Percentiles rank a stretch among this genome's conserved stretches.
Evolutionary conservation across 179 eudicot genomes (phyloP).

Genomic region (Vitellaria paradoxa): DNA sequence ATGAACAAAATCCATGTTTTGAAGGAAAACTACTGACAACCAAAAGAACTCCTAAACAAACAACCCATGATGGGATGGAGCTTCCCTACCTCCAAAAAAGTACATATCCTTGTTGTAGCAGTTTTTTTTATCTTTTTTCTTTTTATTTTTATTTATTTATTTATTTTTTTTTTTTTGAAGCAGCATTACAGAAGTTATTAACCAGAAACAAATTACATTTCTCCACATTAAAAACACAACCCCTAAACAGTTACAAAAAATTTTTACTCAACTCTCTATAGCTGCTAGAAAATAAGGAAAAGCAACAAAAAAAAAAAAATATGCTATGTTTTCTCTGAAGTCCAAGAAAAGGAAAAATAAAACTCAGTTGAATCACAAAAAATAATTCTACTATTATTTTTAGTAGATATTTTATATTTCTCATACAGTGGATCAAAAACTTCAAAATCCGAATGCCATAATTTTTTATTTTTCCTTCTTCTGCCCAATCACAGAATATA

Average conservation of each 20-base stretch:
- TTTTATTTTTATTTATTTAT: too few relatives aligned
- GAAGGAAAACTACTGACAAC: not conserved
- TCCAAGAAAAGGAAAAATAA: not conserved
- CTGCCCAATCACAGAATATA: too few relatives aligned
- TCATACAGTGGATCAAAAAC: too few relatives aligned
- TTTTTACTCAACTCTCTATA: not conserved
- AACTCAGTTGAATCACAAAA: not conserved
- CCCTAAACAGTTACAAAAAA: not conserved
- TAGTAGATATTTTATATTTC: too few relatives aligned
- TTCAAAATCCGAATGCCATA: too few relatives aligned
- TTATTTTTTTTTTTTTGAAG: too few relatives aligned
- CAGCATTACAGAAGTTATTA: too few relatives aligned
- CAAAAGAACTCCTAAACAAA: not conserved
- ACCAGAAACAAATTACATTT: not conserved
- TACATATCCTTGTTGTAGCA: not conserved
- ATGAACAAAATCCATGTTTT: not conserved
- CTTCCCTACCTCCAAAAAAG: not conserved
- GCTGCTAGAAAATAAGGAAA: not conserved
- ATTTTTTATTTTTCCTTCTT: too few relatives aligned
- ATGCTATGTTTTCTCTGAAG: too few relatives aligned
- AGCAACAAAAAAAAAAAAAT: not conserved
- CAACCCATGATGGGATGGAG: not conserved
- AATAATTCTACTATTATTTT: not conserved
- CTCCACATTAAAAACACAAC: not conserved
- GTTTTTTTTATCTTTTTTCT: too few relatives aligned